A percentile compares a stretch with the other conserved stretches of the same genome.
Evolutionary conservation across 2,329 filamentous ascomycete genomes (phyloP).

Genomic region (Ophiostoma ips): DNA sequence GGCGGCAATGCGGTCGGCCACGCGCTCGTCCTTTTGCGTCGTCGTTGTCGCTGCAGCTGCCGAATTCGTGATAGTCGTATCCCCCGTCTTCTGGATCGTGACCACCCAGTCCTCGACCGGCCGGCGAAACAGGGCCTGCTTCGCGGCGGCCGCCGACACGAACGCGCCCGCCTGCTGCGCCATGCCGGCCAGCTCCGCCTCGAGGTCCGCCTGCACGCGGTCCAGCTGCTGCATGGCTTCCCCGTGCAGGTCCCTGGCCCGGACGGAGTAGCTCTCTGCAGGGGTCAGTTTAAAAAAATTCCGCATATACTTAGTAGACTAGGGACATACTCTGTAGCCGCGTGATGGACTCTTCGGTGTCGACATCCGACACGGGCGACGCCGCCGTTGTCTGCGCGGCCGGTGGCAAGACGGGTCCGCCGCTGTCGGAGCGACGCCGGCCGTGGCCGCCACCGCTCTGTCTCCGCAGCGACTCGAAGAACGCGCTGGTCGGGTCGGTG

Average conservation of each 20-base stretch:
- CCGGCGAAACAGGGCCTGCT: conserved; percentile 5
- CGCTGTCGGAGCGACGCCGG: not conserved
- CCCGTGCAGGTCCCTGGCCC: conserved; percentile 9
- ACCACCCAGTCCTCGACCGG: conserved; percentile 9
- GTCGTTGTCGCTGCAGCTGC: not conserved
- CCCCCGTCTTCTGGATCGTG: conserved; percentile 7
- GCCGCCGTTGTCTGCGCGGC: not conserved
- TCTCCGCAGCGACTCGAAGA: conserved; percentile 11
- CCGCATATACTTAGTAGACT: too few species aligned
- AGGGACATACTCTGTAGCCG: not conserved
- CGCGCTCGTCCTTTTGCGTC: conserved; percentile 7
- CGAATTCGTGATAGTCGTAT: not conserved
- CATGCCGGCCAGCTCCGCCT: conserved; percentile 5
- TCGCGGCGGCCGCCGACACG: not conserved
- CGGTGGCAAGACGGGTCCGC: not conserved
- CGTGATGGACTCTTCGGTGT: not conserved
- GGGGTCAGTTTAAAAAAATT: too few species aligned
- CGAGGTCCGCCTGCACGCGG: conserved; percentile 2
- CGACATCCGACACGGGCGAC: not conserved
- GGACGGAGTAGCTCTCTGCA: conserved; percentile 12
- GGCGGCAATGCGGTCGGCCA: conserved; percentile 8
- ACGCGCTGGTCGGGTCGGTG: conserved; percentile 8
- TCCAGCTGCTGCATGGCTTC: conserved; percentile 8
- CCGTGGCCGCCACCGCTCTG: not conserved
- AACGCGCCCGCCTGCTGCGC: conserved; percentile 5